These are phyloP conservation scores for Penicillium lagena DNA, from an alignment of 495 filamentous ascomycete genomes.

Conservation along the genomic window DNA sequence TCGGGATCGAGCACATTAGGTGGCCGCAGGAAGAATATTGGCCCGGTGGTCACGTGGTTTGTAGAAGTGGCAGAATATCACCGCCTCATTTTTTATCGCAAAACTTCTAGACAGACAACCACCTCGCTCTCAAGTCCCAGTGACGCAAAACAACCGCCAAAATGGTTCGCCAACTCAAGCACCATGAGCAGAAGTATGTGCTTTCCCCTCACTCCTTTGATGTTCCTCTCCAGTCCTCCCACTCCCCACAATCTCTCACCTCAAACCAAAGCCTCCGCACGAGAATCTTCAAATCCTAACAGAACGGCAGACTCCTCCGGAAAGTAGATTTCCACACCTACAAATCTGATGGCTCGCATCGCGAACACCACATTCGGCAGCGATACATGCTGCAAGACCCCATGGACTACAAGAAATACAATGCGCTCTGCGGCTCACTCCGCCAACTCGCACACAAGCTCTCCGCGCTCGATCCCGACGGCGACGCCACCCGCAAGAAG, in stretches of 20 bases:
- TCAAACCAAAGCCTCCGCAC: not conserved
- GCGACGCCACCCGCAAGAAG: conserved; percentile 68
- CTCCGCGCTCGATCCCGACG: conserved; percentile 65
- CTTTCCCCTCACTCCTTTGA: too few relatives aligned
- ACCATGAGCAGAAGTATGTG: conserved; percentile 72
- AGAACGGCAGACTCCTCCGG: conserved; percentile 53
- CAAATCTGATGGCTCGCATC: conserved; percentile 80
- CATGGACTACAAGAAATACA: conserved; percentile 84
- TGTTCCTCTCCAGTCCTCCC: too few relatives aligned
- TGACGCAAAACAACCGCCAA: conserved; percentile 15
- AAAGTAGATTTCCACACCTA: conserved; percentile 96
- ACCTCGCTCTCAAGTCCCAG: not conserved
- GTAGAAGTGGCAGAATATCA: not conserved
- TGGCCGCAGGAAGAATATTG: not conserved
- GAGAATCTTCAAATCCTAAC: conserved; percentile 1
- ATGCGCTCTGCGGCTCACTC: conserved; percentile 74
- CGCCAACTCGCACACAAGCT: conserved; percentile 84
- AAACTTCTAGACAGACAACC: too few relatives aligned
- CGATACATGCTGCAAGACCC: conserved; percentile 86
- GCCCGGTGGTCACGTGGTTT: not conserved
- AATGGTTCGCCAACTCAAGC: conserved; percentile 89
- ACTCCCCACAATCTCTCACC: not conserved
- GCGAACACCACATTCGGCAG: conserved; percentile 69
- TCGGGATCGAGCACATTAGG: not conserved
- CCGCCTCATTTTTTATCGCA: too few relatives aligned